Evolutionary conservation across 2,329 filamentous ascomycete genomes (phyloP).

Genomic region (Dendrostoma leiphaemia): DNA sequence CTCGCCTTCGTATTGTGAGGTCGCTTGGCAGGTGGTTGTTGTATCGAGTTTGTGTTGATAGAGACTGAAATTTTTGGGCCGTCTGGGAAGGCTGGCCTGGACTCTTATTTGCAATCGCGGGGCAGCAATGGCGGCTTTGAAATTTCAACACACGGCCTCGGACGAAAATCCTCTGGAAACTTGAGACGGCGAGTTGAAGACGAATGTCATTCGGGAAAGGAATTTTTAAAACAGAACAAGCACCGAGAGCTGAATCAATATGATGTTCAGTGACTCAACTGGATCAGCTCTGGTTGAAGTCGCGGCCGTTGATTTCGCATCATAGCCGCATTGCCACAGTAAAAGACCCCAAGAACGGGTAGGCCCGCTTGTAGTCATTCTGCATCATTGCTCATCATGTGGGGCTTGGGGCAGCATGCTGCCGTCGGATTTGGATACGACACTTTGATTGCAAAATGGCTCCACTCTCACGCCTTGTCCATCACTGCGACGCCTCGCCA

Average conservation of each 20-base stretch:
- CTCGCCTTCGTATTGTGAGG: not conserved
- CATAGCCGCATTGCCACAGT: not conserved
- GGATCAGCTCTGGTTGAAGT: not conserved
- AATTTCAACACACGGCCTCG: not conserved
- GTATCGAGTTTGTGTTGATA: constrained; percentile 9
- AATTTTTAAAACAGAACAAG: not conserved
- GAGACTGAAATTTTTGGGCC: constrained; percentile 17
- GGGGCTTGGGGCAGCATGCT: not conserved
- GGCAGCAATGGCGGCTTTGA: constrained; percentile 7
- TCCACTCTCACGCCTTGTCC: not conserved
- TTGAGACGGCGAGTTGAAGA: not conserved
- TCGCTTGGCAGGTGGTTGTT: constrained; percentile 11
- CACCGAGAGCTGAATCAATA: constrained; percentile 4
- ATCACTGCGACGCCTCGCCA: not conserved
- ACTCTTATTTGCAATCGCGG: constrained; percentile 19
- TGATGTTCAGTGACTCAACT: constrained; percentile 13
- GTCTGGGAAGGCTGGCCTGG: constrained; percentile 12
- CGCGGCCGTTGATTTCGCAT: not conserved
- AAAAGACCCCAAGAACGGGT: constrained; percentile 11
- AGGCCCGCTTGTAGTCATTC: constrained; percentile 18
- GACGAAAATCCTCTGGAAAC: not conserved
- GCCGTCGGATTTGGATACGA: too few species aligned
- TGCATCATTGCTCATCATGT: constrained; percentile 11
- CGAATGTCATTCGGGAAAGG: too few species aligned
- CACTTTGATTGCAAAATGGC: constrained; percentile 1